phyloP scores from a whole-genome alignment of 352 stramenopile genomes.

The Phytophthora macrochlamydospora region DNA sequence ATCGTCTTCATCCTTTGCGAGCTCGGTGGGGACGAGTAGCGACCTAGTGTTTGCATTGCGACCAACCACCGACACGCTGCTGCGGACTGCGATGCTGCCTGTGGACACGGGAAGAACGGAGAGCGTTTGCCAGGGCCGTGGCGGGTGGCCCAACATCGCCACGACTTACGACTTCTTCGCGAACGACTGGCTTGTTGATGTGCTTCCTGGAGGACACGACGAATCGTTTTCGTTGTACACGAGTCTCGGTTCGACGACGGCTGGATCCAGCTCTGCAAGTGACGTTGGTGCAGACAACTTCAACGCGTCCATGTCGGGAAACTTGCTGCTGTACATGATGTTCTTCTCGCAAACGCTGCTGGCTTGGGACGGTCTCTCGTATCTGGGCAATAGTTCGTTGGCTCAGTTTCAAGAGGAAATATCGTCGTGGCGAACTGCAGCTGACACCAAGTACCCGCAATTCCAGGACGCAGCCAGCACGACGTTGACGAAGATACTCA shows the following conservation, averaged over 20 bases:
- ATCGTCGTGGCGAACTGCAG: constrained; percentile 12
- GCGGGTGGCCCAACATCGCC: constrained; percentile 35
- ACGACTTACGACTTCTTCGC: constrained; percentile 40
- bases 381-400: constrained; percentile 27
- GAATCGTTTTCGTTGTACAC: constrained; percentile 17
- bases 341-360: constrained; percentile 39
- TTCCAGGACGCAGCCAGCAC: constrained; percentile 19
- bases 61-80: constrained; percentile 34
- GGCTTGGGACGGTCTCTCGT: constrained; percentile 34
- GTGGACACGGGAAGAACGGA: constrained; percentile 21
- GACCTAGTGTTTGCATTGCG: constrained; percentile 21
- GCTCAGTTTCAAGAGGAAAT: constrained; percentile 24
- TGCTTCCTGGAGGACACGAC: constrained; percentile 28
- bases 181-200: constrained; percentile 39
- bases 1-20: neutral
- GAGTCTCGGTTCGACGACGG: constrained; percentile 9
- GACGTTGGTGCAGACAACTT: constrained; percentile 1
- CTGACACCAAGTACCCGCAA: neutral
- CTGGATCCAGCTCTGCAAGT: neutral
- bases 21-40: neutral
- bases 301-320: constrained; percentile 28
- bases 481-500: constrained; percentile 23
- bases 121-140: constrained; percentile 31
- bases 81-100: constrained; percentile 38
- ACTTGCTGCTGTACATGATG: constrained; percentile 44